phyloP scores from a whole-genome alignment of 345 rosid genomes.

The Anastatica hierochuntica region DNA sequence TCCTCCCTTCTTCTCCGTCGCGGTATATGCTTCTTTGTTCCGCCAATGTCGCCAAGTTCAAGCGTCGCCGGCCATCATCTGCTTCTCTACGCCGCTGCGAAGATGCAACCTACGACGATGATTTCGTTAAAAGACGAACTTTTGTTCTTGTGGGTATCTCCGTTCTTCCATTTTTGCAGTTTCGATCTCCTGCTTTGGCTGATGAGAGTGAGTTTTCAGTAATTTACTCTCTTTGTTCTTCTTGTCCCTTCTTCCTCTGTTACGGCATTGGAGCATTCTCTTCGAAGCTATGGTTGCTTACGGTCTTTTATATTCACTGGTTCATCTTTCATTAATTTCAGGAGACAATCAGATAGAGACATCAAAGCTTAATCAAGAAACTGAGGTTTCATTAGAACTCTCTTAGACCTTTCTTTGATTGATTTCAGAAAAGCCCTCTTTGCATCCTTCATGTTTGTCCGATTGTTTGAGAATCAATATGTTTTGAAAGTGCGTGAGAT shows the following conservation, averaged over 20 bases:
- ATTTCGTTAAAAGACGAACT: conserved; percentile 37
- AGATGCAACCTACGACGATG: conserved; percentile 23
- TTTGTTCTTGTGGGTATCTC: conserved; percentile 58
- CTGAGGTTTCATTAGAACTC: conserved; percentile 35
- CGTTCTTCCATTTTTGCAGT: conserved; percentile 52
- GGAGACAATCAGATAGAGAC: conserved; percentile 34
- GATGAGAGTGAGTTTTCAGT: conserved; percentile 15
- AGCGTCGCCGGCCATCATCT: conserved; percentile 22
- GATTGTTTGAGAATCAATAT: not conserved
- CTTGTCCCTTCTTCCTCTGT: not conserved
- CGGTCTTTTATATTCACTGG: not conserved
- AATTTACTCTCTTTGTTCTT: no score
- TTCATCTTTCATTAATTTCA: conserved; percentile 22
- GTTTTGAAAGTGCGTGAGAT: conserved; percentile 4
- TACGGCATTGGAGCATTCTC: conserved; percentile 1
- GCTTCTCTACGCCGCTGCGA: conserved; percentile 31
- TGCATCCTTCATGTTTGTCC: no score
- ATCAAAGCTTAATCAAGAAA: conserved; percentile 27
- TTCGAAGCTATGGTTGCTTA: not conserved
- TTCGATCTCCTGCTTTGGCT: conserved; percentile 22
- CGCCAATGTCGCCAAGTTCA: conserved; percentile 31
- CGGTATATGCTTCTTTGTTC: conserved; percentile 27
- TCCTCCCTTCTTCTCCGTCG: conserved; percentile 19
- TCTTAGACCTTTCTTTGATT: conserved; percentile 19
- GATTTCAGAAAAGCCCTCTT: no score